Conservation (phyloP, 352 stramenopile genomes). For the Nothophytophthora sp. region DNA sequence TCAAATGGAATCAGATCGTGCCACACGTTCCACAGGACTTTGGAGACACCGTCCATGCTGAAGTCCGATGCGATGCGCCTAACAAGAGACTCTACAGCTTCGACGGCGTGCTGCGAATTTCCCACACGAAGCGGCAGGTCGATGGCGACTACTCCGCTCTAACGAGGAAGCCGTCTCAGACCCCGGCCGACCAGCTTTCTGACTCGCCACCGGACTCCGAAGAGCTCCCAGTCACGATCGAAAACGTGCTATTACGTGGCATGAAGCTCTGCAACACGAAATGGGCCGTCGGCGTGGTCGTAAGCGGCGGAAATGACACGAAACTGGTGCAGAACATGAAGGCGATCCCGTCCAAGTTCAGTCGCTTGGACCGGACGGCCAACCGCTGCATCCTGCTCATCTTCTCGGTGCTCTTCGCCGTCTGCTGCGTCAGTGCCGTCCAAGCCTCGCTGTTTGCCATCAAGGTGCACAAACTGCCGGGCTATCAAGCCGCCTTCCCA, state of each 20-base stretch:
- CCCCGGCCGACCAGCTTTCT: too few species aligned
- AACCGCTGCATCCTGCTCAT: conserved; percentile 88
- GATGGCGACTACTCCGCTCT: too few species aligned
- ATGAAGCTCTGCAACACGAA: conserved; percentile 89
- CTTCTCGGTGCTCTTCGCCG: conserved; percentile 71
- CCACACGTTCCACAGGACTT: conserved; percentile 48
- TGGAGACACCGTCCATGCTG: conserved; percentile 42
- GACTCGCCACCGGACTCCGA: conserved; percentile 25
- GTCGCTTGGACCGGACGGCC: conserved; percentile 69
- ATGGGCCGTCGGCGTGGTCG: conserved; percentile 77
- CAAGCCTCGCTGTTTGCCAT: conserved; percentile 49
- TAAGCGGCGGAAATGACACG: conserved; percentile 76
- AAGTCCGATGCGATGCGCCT: conserved; percentile 75
- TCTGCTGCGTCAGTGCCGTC: conserved; percentile 70
- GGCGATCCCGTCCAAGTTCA: conserved; percentile 86
- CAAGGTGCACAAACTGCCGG: conserved; percentile 28
- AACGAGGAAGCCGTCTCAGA: too few species aligned
- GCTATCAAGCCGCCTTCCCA: conserved; percentile 20
- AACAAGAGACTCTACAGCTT: conserved; percentile 87
- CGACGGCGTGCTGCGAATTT: conserved; percentile 62
- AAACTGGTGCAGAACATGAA: conserved; percentile 89
- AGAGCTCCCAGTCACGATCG: conserved; percentile 75
- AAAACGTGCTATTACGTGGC: conserved; percentile 80
- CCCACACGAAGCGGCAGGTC: conserved; percentile 22
- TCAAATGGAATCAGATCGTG: conserved; percentile 59